Conservation (phyloP, 352 stramenopile species). For the Blastocystis hominis region DNA sequence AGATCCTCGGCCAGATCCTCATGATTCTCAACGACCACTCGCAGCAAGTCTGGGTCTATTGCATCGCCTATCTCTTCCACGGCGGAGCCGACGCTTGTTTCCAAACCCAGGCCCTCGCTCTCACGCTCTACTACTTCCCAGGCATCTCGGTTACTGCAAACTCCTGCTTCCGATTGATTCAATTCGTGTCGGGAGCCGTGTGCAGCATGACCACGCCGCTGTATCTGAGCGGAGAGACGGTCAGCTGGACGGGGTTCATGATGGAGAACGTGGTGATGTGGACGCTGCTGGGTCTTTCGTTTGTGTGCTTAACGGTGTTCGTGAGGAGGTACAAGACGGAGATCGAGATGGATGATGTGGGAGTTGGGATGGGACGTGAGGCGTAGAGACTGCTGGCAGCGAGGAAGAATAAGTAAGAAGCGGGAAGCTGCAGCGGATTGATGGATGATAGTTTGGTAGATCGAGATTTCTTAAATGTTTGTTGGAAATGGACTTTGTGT, state of each 20-base stretch:
- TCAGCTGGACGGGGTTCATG: not conserved
- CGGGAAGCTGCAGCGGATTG: too few species aligned
- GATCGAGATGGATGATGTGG: constrained; percentile 41
- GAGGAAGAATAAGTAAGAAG: not conserved
- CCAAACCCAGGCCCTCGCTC: constrained; percentile 41
- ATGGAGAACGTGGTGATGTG: constrained; percentile 46
- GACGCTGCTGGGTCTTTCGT: not conserved
- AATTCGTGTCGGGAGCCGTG: constrained; percentile 29
- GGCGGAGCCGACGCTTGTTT: constrained; percentile 34
- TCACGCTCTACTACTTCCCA: constrained; percentile 53
- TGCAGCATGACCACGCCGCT: constrained; percentile 24
- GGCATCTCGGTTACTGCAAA: constrained; percentile 1
- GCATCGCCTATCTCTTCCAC: constrained; percentile 28
- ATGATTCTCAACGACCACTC: constrained; percentile 20
- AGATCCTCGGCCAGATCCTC: not conserved
- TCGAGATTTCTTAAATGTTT: too few species aligned
- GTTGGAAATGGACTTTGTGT: too few species aligned
- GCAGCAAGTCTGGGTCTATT: not conserved
- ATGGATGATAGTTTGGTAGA: too few species aligned
- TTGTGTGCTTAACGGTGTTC: constrained; percentile 6
- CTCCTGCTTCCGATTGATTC: constrained; percentile 26
- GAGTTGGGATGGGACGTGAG: not conserved
- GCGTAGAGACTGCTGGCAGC: constrained; percentile 1
- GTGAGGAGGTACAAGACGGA: constrained; percentile 4
- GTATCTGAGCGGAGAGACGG: not conserved